Conservation (phyloP, 2,329 filamentous ascomycete genomes). For the Trichoderma endophyticum region DNA sequence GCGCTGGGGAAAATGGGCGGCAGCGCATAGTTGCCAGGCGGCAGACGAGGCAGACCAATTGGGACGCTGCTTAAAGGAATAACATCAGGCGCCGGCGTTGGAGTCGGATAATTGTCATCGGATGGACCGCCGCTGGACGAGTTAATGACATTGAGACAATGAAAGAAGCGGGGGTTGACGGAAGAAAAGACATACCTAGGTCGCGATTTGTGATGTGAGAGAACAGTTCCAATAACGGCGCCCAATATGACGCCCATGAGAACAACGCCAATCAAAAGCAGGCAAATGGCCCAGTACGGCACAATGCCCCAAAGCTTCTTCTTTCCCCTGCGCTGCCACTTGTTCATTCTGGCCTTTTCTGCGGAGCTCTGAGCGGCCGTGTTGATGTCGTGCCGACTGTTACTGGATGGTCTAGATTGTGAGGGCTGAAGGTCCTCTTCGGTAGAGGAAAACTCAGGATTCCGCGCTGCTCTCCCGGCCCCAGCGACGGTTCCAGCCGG, state of each 20-base stretch:
- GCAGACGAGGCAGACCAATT: conserved; percentile 48
- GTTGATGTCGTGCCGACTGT: conserved; percentile 54
- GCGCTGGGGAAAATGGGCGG: conserved; percentile 50
- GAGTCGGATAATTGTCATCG: conserved; percentile 26
- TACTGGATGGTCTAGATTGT: conserved; percentile 49
- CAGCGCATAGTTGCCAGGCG: conserved; percentile 55
- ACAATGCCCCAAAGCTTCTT: conserved; percentile 57
- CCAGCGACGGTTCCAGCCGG: conserved; percentile 42
- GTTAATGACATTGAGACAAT: background rate
- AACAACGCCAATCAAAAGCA: conserved; percentile 47
- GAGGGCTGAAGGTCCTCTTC: conserved; percentile 52
- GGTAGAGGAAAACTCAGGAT: conserved; percentile 60
- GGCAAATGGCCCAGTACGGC: conserved; percentile 59
- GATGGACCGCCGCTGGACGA: background rate
- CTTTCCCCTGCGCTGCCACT: conserved; percentile 53
- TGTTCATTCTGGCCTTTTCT: conserved; percentile 48
- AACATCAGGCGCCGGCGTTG: conserved; percentile 45
- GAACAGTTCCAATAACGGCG: conserved; percentile 41
- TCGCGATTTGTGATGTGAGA: conserved; percentile 20
- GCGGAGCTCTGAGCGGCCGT: conserved; percentile 43
- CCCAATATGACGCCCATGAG: conserved; percentile 56
- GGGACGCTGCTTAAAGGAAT: conserved; percentile 50
- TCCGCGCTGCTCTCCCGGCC: conserved; percentile 59
- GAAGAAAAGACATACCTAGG: background rate
- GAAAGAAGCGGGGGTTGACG: background rate